Percentiles rank a stretch among this genome's conserved stretches.
These are phyloP conservation scores for Xylariomycetidae sp. DNA, from an alignment of 2,329 filamentous ascomycete species.

Conservation along the genomic window DNA sequence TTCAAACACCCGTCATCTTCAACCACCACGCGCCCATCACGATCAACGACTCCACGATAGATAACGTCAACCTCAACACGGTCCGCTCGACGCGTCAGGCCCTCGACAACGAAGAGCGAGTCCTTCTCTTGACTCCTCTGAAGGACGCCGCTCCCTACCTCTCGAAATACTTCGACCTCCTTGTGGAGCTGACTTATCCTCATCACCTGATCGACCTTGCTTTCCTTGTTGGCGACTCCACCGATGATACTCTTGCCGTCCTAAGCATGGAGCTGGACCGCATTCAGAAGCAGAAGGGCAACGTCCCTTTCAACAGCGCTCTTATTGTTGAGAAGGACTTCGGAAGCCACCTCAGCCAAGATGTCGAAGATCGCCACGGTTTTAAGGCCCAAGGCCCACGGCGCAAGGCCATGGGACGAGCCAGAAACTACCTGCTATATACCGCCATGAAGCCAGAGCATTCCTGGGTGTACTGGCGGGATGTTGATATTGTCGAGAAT, in stretches of 20 bases:
- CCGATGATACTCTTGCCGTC: slow-evolving; percentile 85
- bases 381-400: slow-evolving; percentile 85
- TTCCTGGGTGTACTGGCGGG: slow-evolving; percentile 98
- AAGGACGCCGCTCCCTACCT: slow-evolving; percentile 82
- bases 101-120: slow-evolving; percentile 71
- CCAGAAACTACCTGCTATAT: slow-evolving; percentile 85
- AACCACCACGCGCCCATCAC: slow-evolving; percentile 88
- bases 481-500: slow-evolving; percentile 93
- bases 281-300: slow-evolving; percentile 74
- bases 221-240: slow-evolving; percentile 89
- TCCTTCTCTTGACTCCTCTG: slow-evolving; percentile 88
- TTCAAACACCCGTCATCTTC: slow-evolving; percentile 90
- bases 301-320: slow-evolving; percentile 78
- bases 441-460: slow-evolving; percentile 86
- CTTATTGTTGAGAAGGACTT: slow-evolving; percentile 91
- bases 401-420: slow-evolving; percentile 82
- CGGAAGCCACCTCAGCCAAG: slow-evolving; percentile 65
- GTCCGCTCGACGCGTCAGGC: slow-evolving; percentile 78
- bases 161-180: slow-evolving; percentile 86
- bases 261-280: slow-evolving; percentile 80
- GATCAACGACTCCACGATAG: slow-evolving; percentile 74
- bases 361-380: slow-evolving; percentile 74
- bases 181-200: slow-evolving; percentile 85
- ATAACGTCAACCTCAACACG: slow-evolving; percentile 76
- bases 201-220: slow-evolving; percentile 92